Evolutionary conservation across 345 rosid genomes (phyloP).

Genomic region (Populus simonii): DNA sequence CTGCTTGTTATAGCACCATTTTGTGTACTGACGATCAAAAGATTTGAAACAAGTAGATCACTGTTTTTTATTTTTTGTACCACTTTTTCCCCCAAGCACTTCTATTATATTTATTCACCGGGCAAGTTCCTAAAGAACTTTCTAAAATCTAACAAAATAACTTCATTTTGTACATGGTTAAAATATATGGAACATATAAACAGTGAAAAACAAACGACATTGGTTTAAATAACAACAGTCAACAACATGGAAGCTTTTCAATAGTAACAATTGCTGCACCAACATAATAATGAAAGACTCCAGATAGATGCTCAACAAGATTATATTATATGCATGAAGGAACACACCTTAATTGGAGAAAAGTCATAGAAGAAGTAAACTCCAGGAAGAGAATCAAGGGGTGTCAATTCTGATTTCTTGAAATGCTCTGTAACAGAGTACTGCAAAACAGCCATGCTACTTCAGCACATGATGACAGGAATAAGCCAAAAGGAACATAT

Average conservation of each 20-base stretch:
- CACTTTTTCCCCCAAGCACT: not conserved
- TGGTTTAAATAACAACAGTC: not conserved
- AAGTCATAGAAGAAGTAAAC: constrained; percentile 96
- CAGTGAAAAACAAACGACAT: not conserved
- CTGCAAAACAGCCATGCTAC: constrained; percentile 33
- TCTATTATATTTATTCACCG: not conserved
- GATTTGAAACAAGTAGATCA: not conserved
- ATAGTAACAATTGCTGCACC: not conserved
- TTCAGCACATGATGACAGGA: constrained; percentile 10
- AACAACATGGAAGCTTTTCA: not conserved
- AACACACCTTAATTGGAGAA: constrained; percentile 87
- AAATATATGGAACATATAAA: not conserved
- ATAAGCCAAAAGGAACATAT: constrained; percentile 1
- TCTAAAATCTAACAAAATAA: not conserved
- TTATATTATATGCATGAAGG: constrained; percentile 5
- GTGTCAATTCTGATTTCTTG: constrained; percentile 52
- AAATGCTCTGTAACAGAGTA: constrained; percentile 95
- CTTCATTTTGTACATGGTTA: not conserved
- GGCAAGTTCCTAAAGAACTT: not conserved
- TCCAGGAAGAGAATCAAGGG: constrained; percentile 66
- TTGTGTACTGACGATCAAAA: not conserved
- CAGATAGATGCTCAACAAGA: constrained; percentile 2
- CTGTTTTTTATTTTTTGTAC: not conserved
- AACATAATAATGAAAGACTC: not conserved
- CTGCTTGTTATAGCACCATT: not conserved